Evolutionary conservation across 495 filamentous ascomycete genomes (phyloP).

Genomic region (Xylaria venustula): DNA sequence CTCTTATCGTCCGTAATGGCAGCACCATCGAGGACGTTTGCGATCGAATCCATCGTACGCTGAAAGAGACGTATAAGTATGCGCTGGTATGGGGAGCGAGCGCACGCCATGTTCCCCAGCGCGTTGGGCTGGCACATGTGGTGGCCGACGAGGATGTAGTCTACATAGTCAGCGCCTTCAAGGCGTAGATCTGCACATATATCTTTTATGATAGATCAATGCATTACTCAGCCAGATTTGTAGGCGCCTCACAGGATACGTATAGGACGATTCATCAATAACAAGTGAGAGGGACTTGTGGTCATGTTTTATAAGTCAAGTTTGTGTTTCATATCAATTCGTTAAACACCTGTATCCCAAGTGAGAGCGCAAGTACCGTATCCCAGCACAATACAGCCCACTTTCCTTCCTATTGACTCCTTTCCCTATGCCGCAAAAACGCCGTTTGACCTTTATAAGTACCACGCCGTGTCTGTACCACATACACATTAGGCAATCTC

Average conservation of each 20-base stretch:
- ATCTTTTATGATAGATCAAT: neutral
- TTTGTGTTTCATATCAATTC: constrained; percentile 17
- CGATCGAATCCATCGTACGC: constrained; percentile 86
- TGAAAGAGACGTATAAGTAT: constrained; percentile 99
- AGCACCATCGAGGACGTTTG: constrained; percentile 96
- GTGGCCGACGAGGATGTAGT: constrained; percentile 98
- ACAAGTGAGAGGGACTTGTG: no score
- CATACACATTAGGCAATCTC: neutral
- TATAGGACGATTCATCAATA: neutral
- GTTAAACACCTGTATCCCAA: neutral
- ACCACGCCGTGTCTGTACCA: neutral
- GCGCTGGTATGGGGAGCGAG: constrained; percentile 97
- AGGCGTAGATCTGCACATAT: constrained; percentile 40
- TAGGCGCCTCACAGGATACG: neutral
- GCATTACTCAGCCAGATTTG: neutral
- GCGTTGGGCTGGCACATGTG: constrained; percentile 82
- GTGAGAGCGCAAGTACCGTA: neutral
- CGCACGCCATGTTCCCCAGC: constrained; percentile 89
- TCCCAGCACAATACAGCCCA: neutral
- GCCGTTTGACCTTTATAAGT: constrained; percentile 5
- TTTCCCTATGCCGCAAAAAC: constrained; percentile 5
- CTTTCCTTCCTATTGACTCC: neutral
- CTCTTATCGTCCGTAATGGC: constrained; percentile 84
- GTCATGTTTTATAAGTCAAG: constrained; percentile 10
- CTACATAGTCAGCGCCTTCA: constrained; percentile 84